A percentile compares a stretch with the other conserved stretches of the same genome.
These are phyloP conservation scores for Yamadazyma takamatsuzukensis DNA, from an alignment of 805 yeast genomes.

Conservation along the genomic window DNA sequence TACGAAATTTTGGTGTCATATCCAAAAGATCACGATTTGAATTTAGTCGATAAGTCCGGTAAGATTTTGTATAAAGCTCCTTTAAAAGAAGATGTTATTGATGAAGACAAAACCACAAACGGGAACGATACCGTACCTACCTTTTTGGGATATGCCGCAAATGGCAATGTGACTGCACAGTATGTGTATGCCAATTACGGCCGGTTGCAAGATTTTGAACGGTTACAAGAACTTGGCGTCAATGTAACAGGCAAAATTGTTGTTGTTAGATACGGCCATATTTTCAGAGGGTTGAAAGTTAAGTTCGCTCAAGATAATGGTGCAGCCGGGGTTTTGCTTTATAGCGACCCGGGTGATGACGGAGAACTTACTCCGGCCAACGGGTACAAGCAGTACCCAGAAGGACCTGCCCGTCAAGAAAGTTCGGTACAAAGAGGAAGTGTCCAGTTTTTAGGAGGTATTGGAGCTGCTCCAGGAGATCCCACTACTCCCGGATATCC, in stretches of 20 bases:
- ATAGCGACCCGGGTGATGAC: slow-evolving; percentile 60
- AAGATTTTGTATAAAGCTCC: slow-evolving; percentile 44
- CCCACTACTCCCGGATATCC: slow-evolving; percentile 77
- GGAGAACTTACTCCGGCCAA: slow-evolving; percentile 49
- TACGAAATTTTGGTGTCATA: slow-evolving; percentile 56
- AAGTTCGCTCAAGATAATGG: slow-evolving; percentile 60
- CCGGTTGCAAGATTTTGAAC: slow-evolving; percentile 48
- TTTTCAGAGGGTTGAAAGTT: slow-evolving; percentile 55
- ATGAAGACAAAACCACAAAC: slow-evolving; percentile 37
- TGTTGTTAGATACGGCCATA: slow-evolving; percentile 49
- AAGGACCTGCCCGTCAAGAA: slow-evolving; percentile 65
- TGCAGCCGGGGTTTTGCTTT: slow-evolving; percentile 58
- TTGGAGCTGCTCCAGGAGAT: slow-evolving; percentile 59
- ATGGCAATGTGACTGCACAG: slow-evolving; percentile 54
- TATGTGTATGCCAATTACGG: slow-evolving; percentile 65
- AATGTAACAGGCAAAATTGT: slow-evolving; percentile 55
- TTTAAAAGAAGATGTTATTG: slow-evolving; percentile 46
- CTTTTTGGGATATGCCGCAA: slow-evolving; percentile 62
- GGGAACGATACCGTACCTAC: slow-evolving; percentile 43
- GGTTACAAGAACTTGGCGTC: slow-evolving; percentile 36
- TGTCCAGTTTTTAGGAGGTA: slow-evolving; percentile 52
- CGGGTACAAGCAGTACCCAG: slow-evolving; percentile 57
- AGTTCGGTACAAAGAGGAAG: slow-evolving; percentile 60
- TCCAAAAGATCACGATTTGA: slow-evolving; percentile 45
- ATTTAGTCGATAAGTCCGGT: slow-evolving; percentile 28